Conservation (phyloP, 2,329 filamentous ascomycete genomes). For the Talaromyces marneffei region DNA sequence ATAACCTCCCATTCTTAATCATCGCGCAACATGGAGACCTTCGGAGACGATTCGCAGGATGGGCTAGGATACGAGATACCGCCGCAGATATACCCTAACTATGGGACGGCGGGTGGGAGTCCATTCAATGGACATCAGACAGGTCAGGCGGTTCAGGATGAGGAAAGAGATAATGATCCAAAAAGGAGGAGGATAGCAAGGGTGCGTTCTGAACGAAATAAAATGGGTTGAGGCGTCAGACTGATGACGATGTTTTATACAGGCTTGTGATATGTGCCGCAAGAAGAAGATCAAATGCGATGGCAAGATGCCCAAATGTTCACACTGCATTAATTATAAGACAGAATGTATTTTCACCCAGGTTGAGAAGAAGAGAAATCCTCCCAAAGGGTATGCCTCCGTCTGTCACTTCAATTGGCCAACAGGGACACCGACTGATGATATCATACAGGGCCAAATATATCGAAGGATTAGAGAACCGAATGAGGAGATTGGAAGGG, state of each 20-base stretch:
- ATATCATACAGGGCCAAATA: constrained; percentile 71
- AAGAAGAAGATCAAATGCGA: constrained; percentile 96
- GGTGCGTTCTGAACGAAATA: constrained; percentile 52
- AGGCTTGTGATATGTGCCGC: constrained; percentile 94
- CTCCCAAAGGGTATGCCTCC: constrained; percentile 77
- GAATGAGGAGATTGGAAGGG: constrained; percentile 92
- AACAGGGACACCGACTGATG: too few species aligned
- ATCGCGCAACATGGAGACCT: constrained; percentile 28
- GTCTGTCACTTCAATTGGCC: too few species aligned
- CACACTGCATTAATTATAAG: constrained; percentile 96
- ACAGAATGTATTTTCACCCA: constrained; percentile 96
- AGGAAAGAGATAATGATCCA: constrained; percentile 61
- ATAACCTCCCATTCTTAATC: neutral
- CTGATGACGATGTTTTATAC: constrained; percentile 13
- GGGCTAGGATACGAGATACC: constrained; percentile 40
- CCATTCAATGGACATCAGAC: constrained; percentile 47
- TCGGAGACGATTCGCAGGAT: constrained; percentile 32
- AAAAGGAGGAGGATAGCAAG: constrained; percentile 85
- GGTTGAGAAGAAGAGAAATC: constrained; percentile 96
- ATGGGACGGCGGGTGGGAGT: constrained; percentile 53
- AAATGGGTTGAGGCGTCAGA: neutral
- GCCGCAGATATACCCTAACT: constrained; percentile 62
- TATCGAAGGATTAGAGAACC: constrained; percentile 92
- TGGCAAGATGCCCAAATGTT: constrained; percentile 88
- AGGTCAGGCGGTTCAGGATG: constrained; percentile 34